Evolutionary conservation across 257 asterid genomes (phyloP).

Genomic region (Ophiorrhiza pumila): DNA sequence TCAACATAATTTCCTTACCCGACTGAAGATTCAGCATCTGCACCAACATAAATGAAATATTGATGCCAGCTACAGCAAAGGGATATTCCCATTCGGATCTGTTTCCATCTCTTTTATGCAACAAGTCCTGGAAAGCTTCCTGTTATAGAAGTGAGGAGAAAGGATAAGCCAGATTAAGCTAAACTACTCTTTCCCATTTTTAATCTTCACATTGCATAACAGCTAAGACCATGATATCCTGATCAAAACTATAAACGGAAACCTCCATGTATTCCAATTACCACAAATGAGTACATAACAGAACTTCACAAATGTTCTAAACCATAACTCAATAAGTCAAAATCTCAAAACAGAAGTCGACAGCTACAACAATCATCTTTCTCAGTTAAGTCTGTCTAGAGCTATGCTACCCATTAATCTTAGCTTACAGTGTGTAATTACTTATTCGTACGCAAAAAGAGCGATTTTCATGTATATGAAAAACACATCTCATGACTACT

Average conservation of each 20-base stretch:
- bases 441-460: not conserved
- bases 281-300: not conserved
- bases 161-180: not conserved
- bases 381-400: not conserved
- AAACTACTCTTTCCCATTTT: not conserved
- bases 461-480: not conserved
- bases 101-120: slow-evolving; percentile 80
- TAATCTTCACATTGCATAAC: too few relatives aligned
- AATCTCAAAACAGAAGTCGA: not conserved
- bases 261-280: not conserved
- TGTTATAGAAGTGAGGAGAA: slow-evolving; percentile 21
- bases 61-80: slow-evolving; percentile 96
- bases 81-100: slow-evolving; percentile 99
- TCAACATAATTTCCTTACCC: slow-evolving; percentile 36
- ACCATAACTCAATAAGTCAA: not conserved
- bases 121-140: slow-evolving; percentile 73
- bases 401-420: not conserved
- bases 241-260: not conserved
- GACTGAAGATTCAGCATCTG: slow-evolving; percentile 98
- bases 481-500: not conserved
- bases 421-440: not conserved
- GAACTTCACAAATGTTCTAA: not conserved
- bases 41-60: slow-evolving; percentile 84
- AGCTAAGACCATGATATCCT: not conserved
- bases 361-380: not conserved